Conservation (phyloP, 805 yeast genomes). For the Blastobotrys terrestris region DNA sequence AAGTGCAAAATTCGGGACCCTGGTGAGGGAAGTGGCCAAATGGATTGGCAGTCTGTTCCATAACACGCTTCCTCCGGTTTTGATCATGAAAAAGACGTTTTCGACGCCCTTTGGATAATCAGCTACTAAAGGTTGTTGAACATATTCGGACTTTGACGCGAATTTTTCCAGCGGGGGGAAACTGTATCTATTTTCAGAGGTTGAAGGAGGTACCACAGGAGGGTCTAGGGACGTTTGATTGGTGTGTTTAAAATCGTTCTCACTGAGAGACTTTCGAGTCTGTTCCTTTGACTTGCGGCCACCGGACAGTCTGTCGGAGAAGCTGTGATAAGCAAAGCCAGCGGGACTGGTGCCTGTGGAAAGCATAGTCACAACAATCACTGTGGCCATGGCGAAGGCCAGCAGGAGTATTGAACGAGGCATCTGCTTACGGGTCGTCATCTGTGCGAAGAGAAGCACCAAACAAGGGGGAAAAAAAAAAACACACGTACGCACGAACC, state of each 20-base stretch:
- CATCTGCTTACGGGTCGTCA: not conserved
- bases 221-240: not conserved
- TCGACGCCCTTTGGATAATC: slow-evolving; percentile 22
- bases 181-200: not conserved
- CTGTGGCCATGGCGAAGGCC: not conserved
- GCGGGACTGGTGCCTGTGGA: not conserved
- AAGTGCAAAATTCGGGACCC: slow-evolving; percentile 28
- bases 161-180: not conserved
- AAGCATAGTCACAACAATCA: not conserved
- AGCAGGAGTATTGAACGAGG: not conserved
- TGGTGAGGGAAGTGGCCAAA: slow-evolving; percentile 27
- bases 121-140: slow-evolving; percentile 22
- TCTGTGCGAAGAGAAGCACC: not conserved
- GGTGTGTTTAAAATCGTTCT: not conserved
- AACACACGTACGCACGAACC: not conserved
- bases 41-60: slow-evolving; percentile 34
- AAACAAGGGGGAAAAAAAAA: not conserved
- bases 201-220: not conserved
- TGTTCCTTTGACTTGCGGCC: not conserved
- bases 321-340: not conserved
- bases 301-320: not conserved
- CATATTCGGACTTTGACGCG: slow-evolving; percentile 10
- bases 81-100: slow-evolving; percentile 30
- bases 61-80: slow-evolving; percentile 33
- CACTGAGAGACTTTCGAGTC: not conserved